Evolutionary conservation across 2,329 filamentous ascomycete species (phyloP).

Genomic region (Septoria petroselini): DNA sequence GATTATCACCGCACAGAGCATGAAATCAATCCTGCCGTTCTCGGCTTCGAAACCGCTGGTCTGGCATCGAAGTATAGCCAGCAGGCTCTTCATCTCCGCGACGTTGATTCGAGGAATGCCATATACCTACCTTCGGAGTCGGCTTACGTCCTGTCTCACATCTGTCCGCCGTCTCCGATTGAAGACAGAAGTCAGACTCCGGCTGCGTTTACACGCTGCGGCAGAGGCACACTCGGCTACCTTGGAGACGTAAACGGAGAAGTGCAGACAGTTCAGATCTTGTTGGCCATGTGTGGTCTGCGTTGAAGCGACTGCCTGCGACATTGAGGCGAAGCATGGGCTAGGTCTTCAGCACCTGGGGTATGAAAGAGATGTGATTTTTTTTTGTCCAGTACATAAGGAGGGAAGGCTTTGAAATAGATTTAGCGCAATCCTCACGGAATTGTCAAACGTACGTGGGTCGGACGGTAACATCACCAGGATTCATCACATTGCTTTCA

Average conservation of each 20-base stretch:
- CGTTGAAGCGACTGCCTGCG: slow-evolving; percentile 1
- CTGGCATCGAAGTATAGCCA: slow-evolving; percentile 24
- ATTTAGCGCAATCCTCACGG: slow-evolving; percentile 1
- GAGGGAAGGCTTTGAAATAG: not conserved
- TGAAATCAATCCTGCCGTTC: slow-evolving; percentile 20
- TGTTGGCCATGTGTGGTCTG: slow-evolving; percentile 26
- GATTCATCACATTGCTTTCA: not conserved
- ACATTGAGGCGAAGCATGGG: too few species aligned
- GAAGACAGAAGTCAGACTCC: slow-evolving; percentile 24
- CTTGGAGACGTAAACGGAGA: slow-evolving; percentile 26
- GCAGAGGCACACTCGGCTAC: slow-evolving; percentile 22
- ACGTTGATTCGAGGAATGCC: slow-evolving; percentile 20
- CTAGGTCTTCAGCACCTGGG: too few species aligned
- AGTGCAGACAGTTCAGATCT: slow-evolving; percentile 13
- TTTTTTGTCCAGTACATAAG: not conserved
- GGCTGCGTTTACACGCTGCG: slow-evolving; percentile 19
- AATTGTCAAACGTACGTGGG: not conserved
- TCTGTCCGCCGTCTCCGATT: slow-evolving; percentile 18
- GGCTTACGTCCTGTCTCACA: slow-evolving; percentile 21
- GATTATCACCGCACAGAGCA: slow-evolving; percentile 27
- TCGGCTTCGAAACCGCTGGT: slow-evolving; percentile 11
- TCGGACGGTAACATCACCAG: too few species aligned
- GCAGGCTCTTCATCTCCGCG: slow-evolving; percentile 24
- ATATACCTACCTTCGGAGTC: slow-evolving; percentile 22
- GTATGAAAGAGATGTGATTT: too few species aligned